Base-by-base conservation (phyloP, 2,329 filamentous ascomycete genomes). In the Cyclaneusma minus region DNA sequence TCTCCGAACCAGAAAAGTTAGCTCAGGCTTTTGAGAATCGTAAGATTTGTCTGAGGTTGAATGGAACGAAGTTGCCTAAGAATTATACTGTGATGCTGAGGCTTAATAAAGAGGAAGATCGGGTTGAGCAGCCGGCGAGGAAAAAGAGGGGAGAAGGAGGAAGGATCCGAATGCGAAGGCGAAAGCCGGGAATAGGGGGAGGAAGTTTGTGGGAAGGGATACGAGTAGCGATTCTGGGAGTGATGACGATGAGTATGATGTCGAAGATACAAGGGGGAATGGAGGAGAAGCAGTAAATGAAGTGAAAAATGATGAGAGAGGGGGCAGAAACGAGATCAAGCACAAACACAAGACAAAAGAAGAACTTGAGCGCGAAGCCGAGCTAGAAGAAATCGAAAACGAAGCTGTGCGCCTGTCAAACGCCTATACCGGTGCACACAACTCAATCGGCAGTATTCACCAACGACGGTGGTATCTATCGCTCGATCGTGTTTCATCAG, bases 391-490 rank as follows among this genome's bases (percentile, higher is more conserved):
- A 37, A 42, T 58, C 6, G 55, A 65, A 29, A 61, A 70, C 31
- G 57, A 63, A 20, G 48, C 62, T 15, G 62, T 75, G 13, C 62
- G 68, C 6, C 44, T 44, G 3, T 67, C 61, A 5, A 81, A 81
- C 38, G 70, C 74, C 4, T 81, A 81, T 39, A 51, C 63, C 0
- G 74, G 75, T 4, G 69, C 76, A 0, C 55, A 40, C 2, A 81
- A 81, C 39, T 64, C 58, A 3, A 71, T 81, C 21, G 68, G 64
- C 5, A 78, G 72, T 19, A 54, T 80, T 4, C 64, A 80, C 38
- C 73, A 80, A 44, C 60, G 74, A 4, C 56, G 58, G 21, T 81
- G 73, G 76, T 77, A 67, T 32, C 39, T 79, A 11, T 64, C 64
- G 7, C 52, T 81, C 2, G 75, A 81, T 39, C 56, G 68, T 8